These are phyloP conservation scores for Xylariales sp. DNA, from an alignment of 2,329 filamentous ascomycete genomes.

Conservation along the genomic window DNA sequence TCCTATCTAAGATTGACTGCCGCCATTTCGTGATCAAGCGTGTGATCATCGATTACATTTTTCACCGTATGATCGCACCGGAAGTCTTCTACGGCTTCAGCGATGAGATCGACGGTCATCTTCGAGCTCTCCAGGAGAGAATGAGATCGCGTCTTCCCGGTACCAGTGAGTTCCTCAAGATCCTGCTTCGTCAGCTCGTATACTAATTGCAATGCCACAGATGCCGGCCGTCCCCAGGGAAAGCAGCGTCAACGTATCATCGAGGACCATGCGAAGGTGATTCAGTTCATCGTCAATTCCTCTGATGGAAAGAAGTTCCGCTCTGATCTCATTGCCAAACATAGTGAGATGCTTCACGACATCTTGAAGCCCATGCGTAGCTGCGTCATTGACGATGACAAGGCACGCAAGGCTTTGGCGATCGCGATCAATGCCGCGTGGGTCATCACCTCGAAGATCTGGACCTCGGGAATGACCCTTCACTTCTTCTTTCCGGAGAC, in stretches of 20 bases:
- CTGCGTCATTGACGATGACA: constrained; percentile 12
- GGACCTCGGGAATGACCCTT: constrained; percentile 25
- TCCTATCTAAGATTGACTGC: constrained; percentile 15
- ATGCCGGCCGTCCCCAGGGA: constrained; percentile 9
- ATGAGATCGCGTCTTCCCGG: constrained; percentile 12
- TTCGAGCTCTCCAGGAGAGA: constrained; percentile 21
- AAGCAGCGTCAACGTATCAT: constrained; percentile 18
- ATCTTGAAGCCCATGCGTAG: constrained; percentile 24
- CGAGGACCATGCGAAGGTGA: constrained; percentile 25
- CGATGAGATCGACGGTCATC: constrained; percentile 19
- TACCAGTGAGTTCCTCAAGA: constrained; percentile 11
- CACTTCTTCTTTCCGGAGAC: constrained; percentile 27
- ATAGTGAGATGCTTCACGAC: constrained; percentile 16
- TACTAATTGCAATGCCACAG: background rate
- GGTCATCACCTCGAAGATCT: constrained; percentile 24
- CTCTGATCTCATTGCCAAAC: constrained; percentile 15
- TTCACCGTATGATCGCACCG: constrained; percentile 23
- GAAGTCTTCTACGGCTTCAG: constrained; percentile 25
- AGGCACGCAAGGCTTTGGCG: constrained; percentile 14
- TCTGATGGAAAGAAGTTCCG: constrained; percentile 14
- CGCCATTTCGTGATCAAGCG: constrained; percentile 25
- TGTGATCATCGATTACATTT: constrained; percentile 23
- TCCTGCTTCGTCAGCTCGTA: background rate
- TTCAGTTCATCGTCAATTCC: constrained; percentile 16
- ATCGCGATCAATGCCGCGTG: constrained; percentile 20